Percentiles rank a stretch among this genome's conserved stretches.
These are phyloP conservation scores for Aspergillus bombycis DNA, from an alignment of 2,329 filamentous ascomycete species.

Conservation along the genomic window DNA sequence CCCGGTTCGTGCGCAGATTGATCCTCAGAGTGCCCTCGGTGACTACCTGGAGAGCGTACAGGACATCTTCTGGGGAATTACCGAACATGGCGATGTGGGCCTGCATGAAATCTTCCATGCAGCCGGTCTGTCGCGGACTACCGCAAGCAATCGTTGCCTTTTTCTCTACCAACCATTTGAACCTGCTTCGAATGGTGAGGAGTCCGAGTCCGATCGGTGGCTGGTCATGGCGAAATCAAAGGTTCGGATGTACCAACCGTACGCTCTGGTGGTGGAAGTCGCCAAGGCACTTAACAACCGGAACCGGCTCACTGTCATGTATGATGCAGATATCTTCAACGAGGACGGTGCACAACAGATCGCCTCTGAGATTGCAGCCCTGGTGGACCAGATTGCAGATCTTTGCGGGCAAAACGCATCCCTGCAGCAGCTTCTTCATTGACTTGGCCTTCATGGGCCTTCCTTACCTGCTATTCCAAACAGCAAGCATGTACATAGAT, in stretches of 20 bases:
- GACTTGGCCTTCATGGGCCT: not conserved
- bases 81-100: constrained; percentile 8
- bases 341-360: not conserved
- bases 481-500: not conserved
- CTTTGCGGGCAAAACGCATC: not conserved
- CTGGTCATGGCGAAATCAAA: constrained; percentile 1
- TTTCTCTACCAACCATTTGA: constrained; percentile 11
- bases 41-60: not conserved
- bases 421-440: not conserved
- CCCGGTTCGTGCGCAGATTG: not conserved
- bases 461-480: not conserved
- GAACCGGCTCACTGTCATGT: not conserved
- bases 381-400: not conserved
- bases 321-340: not conserved
- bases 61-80: constrained; percentile 7
- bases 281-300: not conserved
- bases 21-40: not conserved
- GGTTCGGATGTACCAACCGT: not conserved
- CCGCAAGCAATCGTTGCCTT: not conserved
- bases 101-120: constrained; percentile 4
- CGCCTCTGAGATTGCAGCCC: not conserved
- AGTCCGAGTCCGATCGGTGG: not conserved
- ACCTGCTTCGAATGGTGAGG: not conserved
- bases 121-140: not conserved
- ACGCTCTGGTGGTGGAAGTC: not conserved